A percentile compares a stretch with the other conserved stretches of the same genome.
phyloP scores from a whole-genome alignment of 352 stramenopile species.

The Pythium angustatum region DNA sequence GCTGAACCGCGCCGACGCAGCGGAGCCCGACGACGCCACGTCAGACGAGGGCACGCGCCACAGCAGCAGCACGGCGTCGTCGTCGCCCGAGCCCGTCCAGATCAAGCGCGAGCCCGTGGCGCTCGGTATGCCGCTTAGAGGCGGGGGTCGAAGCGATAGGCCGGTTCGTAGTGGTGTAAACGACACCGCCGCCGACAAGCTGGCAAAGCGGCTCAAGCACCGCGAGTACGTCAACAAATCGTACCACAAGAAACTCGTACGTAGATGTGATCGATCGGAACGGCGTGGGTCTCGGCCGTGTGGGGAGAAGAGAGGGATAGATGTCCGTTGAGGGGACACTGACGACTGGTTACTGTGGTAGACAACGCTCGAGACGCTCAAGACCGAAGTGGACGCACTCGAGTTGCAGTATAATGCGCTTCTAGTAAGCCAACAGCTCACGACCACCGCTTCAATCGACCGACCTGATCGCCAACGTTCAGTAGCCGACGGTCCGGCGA shows the following conservation, averaged over 20 bases:
- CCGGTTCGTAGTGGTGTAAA: too few species aligned
- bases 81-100: not conserved
- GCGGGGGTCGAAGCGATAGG: too few species aligned
- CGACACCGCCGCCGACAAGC: constrained; percentile 12
- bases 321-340: not conserved
- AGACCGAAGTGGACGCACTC: constrained; percentile 42
- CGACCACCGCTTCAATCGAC: not conserved
- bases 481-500: not conserved
- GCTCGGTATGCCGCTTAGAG: too few species aligned
- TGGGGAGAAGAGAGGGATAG: too few species aligned
- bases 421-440: constrained; percentile 19
- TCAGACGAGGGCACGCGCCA: not conserved
- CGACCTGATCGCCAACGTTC: not conserved
- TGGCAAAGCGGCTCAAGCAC: constrained; percentile 57
- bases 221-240: constrained; percentile 71
- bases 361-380: constrained; percentile 53
- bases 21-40: too few species aligned
- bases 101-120: not conserved
- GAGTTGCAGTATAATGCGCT: constrained; percentile 48
- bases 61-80: not conserved
- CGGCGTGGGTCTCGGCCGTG: too few species aligned
- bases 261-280: not conserved
- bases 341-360: constrained; percentile 14
- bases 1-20: too few species aligned
- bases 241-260: constrained; percentile 76